Percentiles rank a stretch among this genome's conserved stretches.
Evolutionary conservation across 352 stramenopile genomes (phyloP).

Genomic region (Peronospora belbahrii): DNA sequence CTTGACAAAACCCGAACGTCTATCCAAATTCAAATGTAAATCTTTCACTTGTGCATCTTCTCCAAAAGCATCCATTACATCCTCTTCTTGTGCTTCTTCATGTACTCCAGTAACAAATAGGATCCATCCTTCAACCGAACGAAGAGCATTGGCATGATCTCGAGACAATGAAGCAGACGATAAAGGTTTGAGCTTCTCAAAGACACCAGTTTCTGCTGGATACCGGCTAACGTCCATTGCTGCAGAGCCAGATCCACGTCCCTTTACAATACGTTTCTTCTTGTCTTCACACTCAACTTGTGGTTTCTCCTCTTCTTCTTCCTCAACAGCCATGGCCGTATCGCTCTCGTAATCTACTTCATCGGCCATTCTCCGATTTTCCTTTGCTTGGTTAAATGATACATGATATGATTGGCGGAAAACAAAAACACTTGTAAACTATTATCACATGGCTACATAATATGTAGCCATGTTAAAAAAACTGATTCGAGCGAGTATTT

Average conservation of each 20-base stretch:
- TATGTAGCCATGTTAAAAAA: not conserved
- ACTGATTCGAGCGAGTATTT: too few relatives aligned
- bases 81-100: conserved; percentile 94
- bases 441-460: not conserved
- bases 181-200: conserved; percentile 55
- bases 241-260: conserved; percentile 49
- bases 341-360: conserved; percentile 86
- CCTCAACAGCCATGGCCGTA: conserved; percentile 74
- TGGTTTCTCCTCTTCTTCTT: conserved; percentile 59
- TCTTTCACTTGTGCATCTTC: conserved; percentile 95
- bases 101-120: conserved; percentile 93
- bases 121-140: conserved; percentile 94
- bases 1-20: conserved; percentile 93
- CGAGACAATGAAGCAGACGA: not conserved
- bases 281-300: conserved; percentile 8
- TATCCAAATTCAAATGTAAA: conserved; percentile 93
- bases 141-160: conserved; percentile 48
- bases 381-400: not conserved
- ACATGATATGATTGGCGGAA: not conserved
- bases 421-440: not conserved
- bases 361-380: conserved; percentile 77
- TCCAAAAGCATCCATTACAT: conserved; percentile 92
- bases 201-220: conserved; percentile 61
- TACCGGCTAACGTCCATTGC: conserved; percentile 76
- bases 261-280: conserved; percentile 48